Base-by-base conservation (phyloP, 2,329 filamentous ascomycete genomes). In the Helminthosporium solani region DNA sequence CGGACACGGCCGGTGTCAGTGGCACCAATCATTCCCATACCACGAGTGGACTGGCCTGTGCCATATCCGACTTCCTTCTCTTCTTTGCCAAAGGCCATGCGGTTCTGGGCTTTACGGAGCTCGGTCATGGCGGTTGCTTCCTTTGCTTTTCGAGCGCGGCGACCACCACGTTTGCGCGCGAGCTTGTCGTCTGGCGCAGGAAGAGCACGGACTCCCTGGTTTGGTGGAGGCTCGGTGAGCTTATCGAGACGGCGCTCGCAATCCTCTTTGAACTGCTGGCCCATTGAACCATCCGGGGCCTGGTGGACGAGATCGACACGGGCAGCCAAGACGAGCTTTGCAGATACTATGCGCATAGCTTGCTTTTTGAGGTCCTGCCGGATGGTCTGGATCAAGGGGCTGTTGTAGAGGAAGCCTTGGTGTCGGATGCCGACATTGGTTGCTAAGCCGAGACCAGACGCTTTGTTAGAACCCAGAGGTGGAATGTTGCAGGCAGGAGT, bases 51-150 rank as follows among this genome's bases (percentile, higher is more conserved):
- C n/a, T n/a, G n/a, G 57, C 96, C 90, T 28, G 90, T n/a, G n/a
- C n/a, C 92, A 67, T 95, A 97, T 25, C 91, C 92, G 1, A 94
- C 85, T 71, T 99, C 94, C 60, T 84, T 86, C 72, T 99, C 94
- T 70, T 97, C 92, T 68, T 95, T 94, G 47, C 91, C 91, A 64
- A 99, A 99, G 0, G 86, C 90, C 82, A 99, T 86, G 43, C 94
- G 83, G 73, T 99, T 99, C 72, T 97, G 94, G 3, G 90, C 90
- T 70, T 97, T 96, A 55, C 91, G 85, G 23, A 99, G 77, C 44
- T 99, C 94, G 0, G 94, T 99, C 90, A 96, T 95, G 49, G 94
- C 92, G 6, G 89, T 89, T 3, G 92, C 91, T 71, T 96, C 94
- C 79, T 99, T 99, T 49, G 92, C 92, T 71, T 96, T 96, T 46